Percentiles rank a stretch among this genome's conserved stretches.
Evolutionary conservation across 495 filamentous ascomycete genomes (phyloP).

Genomic region (Daldinia vernicosa): DNA sequence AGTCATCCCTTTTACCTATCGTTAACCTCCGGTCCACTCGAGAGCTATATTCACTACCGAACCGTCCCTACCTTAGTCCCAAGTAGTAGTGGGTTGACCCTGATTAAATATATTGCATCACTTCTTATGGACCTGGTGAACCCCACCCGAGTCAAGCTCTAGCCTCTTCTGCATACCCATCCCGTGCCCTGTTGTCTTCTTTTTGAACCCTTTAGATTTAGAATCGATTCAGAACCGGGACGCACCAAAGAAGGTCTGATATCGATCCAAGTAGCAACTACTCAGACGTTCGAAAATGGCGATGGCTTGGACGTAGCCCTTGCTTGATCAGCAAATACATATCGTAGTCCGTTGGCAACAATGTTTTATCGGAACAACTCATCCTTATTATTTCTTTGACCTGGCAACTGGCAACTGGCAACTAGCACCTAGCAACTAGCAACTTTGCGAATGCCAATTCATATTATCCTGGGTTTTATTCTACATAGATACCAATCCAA

Average conservation of each 20-base stretch:
- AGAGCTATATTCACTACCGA: conserved; percentile 1
- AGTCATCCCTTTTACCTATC: background rate
- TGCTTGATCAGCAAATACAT: conserved; percentile 27
- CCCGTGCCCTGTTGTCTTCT: conserved; percentile 15
- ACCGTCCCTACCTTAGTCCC: conserved; percentile 10
- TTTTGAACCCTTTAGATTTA: conserved; percentile 8
- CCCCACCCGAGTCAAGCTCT: conserved; percentile 26
- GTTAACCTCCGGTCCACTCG: background rate
- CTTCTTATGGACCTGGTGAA: conserved; percentile 11
- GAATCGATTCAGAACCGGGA: conserved; percentile 10
- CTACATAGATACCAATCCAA: conserved; percentile 1
- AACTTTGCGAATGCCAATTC: conserved; percentile 8
- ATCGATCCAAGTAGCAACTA: conserved; percentile 10
- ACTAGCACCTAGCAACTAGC: background rate
- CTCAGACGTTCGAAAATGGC: conserved; percentile 25
- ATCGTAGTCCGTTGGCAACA: conserved; percentile 2
- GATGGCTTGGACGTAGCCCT: conserved; percentile 18
- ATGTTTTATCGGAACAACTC: conserved; percentile 10
- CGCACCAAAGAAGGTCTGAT: background rate
- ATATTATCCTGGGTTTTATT: conserved; percentile 10
- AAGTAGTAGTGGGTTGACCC: conserved; percentile 15
- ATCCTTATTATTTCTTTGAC: conserved; percentile 11
- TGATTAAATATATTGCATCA: conserved; percentile 41
- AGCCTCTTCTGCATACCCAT: conserved; percentile 10
- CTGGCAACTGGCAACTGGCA: background rate